phyloP scores from a whole-genome alignment of 371 early-diverging fungal species.

The Mortierella sp. region DNA sequence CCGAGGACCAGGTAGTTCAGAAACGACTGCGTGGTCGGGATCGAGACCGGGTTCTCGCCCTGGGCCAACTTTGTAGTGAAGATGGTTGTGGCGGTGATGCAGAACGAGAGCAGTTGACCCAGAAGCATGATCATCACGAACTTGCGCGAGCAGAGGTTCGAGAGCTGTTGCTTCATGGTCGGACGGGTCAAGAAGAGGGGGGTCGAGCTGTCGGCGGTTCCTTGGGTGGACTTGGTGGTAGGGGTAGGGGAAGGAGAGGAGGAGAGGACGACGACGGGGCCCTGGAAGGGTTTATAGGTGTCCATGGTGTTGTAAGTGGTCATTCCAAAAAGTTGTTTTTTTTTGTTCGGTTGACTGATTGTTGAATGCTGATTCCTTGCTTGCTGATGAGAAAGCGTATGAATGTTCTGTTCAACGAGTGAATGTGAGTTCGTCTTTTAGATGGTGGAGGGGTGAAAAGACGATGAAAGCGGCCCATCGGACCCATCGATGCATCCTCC shows the following conservation, averaged over 20 bases:
- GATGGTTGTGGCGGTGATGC: conserved; percentile 77
- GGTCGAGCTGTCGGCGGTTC: not conserved
- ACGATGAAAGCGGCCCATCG: conserved; percentile 57
- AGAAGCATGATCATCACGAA: conserved; percentile 59
- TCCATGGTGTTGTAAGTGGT: not conserved
- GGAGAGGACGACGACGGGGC: not conserved
- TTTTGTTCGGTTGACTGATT: too few relatives aligned
- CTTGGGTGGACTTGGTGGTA: not conserved
- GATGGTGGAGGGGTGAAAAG: conserved; percentile 55
- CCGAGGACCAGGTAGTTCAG: conserved; percentile 74
- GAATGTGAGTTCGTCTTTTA: conserved; percentile 42
- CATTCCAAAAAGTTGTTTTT: conserved; percentile 2
- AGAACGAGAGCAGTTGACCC: conserved; percentile 79
- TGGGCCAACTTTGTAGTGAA: conserved; percentile 68
- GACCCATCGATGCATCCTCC: conserved; percentile 9
- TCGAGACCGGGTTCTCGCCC: conserved; percentile 60
- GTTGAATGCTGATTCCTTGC: not conserved
- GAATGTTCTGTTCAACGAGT: not conserved
- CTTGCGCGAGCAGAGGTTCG: conserved; percentile 21
- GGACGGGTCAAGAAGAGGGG: conserved; percentile 5
- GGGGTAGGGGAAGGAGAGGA: not conserved
- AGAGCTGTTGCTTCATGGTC: conserved; percentile 11
- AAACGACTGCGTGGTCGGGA: conserved; percentile 79
- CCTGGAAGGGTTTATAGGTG: not conserved
- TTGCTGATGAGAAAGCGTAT: conserved; percentile 7